phyloP scores from a whole-genome alignment of 2,329 filamentous ascomycete genomes.

The Chrysoporthe austroafricana region DNA sequence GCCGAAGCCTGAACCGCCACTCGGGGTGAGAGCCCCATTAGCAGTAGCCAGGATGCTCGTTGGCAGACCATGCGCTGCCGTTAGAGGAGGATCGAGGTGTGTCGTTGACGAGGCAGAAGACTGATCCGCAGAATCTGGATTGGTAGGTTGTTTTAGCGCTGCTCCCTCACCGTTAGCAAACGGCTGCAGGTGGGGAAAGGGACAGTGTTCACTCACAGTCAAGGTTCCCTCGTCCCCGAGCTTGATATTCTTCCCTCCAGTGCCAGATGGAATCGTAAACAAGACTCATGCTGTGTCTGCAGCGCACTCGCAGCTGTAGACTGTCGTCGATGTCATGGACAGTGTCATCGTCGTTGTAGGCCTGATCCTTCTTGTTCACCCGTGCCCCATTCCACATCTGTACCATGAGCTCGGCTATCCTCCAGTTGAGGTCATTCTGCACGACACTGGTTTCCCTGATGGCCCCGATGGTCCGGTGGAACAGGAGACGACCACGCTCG shows the following conservation, averaged over 20 bases:
- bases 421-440: constrained; percentile 78
- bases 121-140: constrained; percentile 77
- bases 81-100: constrained; percentile 64
- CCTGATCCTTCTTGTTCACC: constrained; percentile 48
- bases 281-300: constrained; percentile 82
- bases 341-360: constrained; percentile 54
- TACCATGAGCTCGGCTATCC: constrained; percentile 81
- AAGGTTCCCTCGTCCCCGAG: constrained; percentile 69
- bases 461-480: constrained; percentile 70
- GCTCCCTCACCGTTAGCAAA: constrained; percentile 35
- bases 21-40: constrained; percentile 59
- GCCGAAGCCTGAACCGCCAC: constrained; percentile 49
- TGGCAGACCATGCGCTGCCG: constrained; percentile 52
- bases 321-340: constrained; percentile 66
- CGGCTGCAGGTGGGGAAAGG: constrained; percentile 25
- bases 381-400: constrained; percentile 81
- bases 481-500: constrained; percentile 68
- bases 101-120: constrained; percentile 71
- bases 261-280: constrained; percentile 86
- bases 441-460: constrained; percentile 75
- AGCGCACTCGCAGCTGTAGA: constrained; percentile 80
- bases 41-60: constrained; percentile 52
- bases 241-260: constrained; percentile 80
- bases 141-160: constrained; percentile 84
- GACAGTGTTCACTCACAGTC: constrained; percentile 61